Evolutionary conservation across 768 basidiomycete species (phyloP), one percentile per base, ranked within the genome.

Genomic region (Clathrus columnatus): DNA sequence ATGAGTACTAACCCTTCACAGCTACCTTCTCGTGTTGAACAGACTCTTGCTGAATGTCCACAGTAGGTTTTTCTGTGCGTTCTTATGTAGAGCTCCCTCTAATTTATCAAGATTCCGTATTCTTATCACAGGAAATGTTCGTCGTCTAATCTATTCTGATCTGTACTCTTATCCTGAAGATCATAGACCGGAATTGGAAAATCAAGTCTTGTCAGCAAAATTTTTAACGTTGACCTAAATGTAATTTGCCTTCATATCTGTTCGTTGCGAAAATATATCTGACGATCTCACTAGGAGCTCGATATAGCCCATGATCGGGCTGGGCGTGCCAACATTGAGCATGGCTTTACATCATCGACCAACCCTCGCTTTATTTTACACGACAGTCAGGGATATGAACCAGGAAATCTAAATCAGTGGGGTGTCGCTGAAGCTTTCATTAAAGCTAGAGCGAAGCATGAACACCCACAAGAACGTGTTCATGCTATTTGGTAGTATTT

Each of bases 351-450:
- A 5, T 65, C 62, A 2, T 24, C 43, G 3, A 32, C 57, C 10
- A 68, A 70, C 32, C 47, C 57, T 7, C 62, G 59, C 16, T 64
- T 70, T 45, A 58, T 69, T 17, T 54, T 70, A 8, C 69, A 70
- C 51, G 69, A 70, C 46, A 64, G 63, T 32, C 46, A 59, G 52
- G 69, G 69, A 11, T 70, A 67, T 53, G 69, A 68, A 36, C 50
- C 66, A 17, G 69, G 67, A n/a, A 62, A 64, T 14, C 50, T 20
- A 10, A 43, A 55, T 5, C 66, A 66, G 23, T 62, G 61, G 58
- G 32, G 62, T 4, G 59, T 41, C 7, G 64, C 68, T 28, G 54
- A 64, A 29, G 58, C 24, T 5, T 70, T 68, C 47, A 60, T 70
- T 27, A 16, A 57, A 23, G 43, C 54, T 17, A 59, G 59, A 27